phyloP scores from a whole-genome alignment of 495 filamentous ascomycete species.

The Penicillium longicatenatum region DNA sequence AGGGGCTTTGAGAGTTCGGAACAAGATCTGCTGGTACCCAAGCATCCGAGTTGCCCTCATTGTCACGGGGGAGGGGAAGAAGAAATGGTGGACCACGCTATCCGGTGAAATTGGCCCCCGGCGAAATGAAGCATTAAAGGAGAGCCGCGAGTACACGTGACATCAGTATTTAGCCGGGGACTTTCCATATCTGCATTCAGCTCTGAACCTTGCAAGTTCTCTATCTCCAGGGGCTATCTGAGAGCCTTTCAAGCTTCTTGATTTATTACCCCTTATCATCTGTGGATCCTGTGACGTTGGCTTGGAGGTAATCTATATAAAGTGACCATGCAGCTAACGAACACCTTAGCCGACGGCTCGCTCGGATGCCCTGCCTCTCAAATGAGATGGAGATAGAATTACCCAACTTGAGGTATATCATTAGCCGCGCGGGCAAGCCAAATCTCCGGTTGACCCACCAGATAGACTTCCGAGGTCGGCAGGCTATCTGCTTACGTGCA shows the following conservation, averaged over 20 bases:
- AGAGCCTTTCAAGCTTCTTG: background rate
- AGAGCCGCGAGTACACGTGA: slow-evolving; percentile 7
- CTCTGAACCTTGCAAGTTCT: background rate
- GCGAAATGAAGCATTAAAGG: slow-evolving; percentile 4
- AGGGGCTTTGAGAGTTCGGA: slow-evolving; percentile 1
- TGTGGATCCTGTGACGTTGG: background rate
- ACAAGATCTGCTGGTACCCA: slow-evolving; percentile 6
- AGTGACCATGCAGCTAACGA: background rate
- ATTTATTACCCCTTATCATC: background rate
- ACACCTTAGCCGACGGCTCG: background rate
- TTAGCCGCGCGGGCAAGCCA: slow-evolving; percentile 1
- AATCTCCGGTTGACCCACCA: background rate
- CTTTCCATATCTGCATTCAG: background rate
- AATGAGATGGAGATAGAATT: background rate
- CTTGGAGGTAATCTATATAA: background rate
- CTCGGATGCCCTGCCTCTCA: background rate
- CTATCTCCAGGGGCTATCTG: background rate
- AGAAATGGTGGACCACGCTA: background rate
- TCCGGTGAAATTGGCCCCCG: slow-evolving; percentile 12
- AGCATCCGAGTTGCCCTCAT: slow-evolving; percentile 9
- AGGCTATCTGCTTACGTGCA: too few species aligned
- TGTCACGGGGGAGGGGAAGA: slow-evolving; percentile 1
- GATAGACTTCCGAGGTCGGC: background rate
- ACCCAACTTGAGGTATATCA: background rate
- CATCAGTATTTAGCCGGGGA: background rate